Percentiles rank a stretch among this genome's conserved stretches.
phyloP scores from a whole-genome alignment of 2,329 filamentous ascomycete species.

The Colletotrichum eremochloae region DNA sequence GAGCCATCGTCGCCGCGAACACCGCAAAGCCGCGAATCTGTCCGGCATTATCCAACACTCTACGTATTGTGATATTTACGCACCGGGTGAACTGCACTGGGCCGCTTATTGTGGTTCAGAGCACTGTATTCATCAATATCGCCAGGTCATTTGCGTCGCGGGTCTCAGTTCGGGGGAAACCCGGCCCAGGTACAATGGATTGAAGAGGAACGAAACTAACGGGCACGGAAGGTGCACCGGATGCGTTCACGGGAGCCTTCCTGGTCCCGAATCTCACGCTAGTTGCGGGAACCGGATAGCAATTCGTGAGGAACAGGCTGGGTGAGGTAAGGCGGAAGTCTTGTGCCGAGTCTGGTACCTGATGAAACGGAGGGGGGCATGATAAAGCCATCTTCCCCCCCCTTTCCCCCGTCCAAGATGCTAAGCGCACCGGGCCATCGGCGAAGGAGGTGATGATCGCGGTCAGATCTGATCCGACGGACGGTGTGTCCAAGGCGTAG shows the following conservation, averaged over 20 bases:
- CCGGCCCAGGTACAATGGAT: constrained; percentile 12
- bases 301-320: background rate
- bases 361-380: background rate
- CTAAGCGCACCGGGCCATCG: constrained; percentile 17
- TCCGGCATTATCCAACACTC: too few species aligned
- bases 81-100: too few species aligned
- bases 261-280: background rate
- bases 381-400: background rate
- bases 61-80: too few species aligned
- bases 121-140: background rate
- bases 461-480: constrained; percentile 11
- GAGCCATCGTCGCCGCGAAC: too few species aligned
- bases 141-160: constrained; percentile 17
- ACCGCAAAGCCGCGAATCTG: too few species aligned
- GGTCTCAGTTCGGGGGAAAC: constrained; percentile 25
- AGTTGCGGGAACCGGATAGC: background rate
- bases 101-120: too few species aligned
- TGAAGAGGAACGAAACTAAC: background rate
- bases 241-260: constrained; percentile 5
- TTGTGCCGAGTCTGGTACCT: background rate
- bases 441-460: constrained; percentile 6
- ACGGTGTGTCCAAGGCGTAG: background rate
- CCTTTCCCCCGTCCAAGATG: background rate
- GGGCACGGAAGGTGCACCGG: constrained; percentile 2
- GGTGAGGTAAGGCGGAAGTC: background rate